Percentiles rank a stretch among this genome's conserved stretches.
Evolutionary conservation across 805 yeast genomes (phyloP).

Genomic region (Wilhelminamyces savonicus): DNA sequence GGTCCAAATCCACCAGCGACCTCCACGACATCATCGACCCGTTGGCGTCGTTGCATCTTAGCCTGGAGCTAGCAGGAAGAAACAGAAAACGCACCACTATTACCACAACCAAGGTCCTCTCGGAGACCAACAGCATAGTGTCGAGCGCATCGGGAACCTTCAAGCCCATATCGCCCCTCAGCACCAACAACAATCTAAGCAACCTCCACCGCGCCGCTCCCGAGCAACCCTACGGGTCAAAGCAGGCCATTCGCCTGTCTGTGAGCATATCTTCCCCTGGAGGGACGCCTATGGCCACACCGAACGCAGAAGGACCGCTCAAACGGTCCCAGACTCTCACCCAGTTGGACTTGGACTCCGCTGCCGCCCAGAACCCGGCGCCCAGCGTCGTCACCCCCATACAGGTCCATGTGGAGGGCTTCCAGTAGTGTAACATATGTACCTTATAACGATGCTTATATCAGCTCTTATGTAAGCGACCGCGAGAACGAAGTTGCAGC

Average conservation of each 20-base stretch:
- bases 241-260: no score
- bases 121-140: constrained; percentile 2
- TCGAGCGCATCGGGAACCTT: constrained; percentile 1
- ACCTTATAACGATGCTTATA: no score
- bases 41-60: constrained; percentile 8
- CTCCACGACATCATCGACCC: constrained; percentile 5
- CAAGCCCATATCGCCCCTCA: constrained; percentile 6
- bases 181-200: constrained; percentile 10
- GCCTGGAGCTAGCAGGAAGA: no score
- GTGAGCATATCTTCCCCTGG: no score
- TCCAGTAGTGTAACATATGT: constrained; percentile 8
- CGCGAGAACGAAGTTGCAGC: no score
- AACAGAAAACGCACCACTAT: no score
- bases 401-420: constrained; percentile 25
- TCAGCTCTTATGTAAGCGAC: no score
- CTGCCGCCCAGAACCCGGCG: constrained; percentile 15
- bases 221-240: constrained; percentile 1
- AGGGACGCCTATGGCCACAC: no score
- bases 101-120: no score
- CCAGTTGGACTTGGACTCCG: constrained; percentile 22
- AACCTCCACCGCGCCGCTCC: constrained; percentile 7
- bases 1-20: constrained; percentile 7
- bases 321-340: constrained; percentile 28
- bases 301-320: no score
- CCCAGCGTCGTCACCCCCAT: constrained; percentile 36